phyloP scores from a whole-genome alignment of 305 asterid species.

The Solanum hybrid region DNA sequence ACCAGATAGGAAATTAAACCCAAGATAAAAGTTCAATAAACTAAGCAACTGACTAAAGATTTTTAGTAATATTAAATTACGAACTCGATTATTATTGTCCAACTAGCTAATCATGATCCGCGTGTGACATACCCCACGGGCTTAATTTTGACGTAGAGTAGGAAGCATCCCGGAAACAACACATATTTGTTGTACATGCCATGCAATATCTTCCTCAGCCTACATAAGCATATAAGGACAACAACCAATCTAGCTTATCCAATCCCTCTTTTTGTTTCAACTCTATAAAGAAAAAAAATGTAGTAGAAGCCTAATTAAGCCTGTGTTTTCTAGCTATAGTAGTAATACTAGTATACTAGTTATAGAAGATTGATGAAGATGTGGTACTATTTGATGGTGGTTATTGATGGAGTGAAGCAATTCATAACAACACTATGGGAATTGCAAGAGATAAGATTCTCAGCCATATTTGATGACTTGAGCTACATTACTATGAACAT shows the following conservation, averaged over 20 bases:
- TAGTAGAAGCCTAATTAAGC: not conserved
- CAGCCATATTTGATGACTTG: slow-evolving; percentile 18
- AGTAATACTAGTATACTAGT: not conserved
- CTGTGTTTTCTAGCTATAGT: not conserved
- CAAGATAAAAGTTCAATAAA: too few relatives aligned
- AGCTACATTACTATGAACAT: slow-evolving; percentile 8
- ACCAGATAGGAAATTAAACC: too few relatives aligned
- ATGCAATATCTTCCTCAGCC: not conserved
- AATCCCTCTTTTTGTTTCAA: not conserved
- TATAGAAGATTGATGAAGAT: not conserved
- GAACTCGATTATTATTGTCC: not conserved
- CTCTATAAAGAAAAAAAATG: not conserved
- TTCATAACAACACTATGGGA: slow-evolving; percentile 18
- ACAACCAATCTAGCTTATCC: not conserved
- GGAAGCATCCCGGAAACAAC: slow-evolving; percentile 22
- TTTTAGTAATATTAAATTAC: too few relatives aligned
- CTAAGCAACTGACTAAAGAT: too few relatives aligned
- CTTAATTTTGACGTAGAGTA: not conserved
- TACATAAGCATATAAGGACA: not conserved
- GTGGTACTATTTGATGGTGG: slow-evolving; percentile 8
- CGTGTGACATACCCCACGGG: not conserved
- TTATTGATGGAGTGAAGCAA: slow-evolving; percentile 11
- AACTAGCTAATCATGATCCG: not conserved
- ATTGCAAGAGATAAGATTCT: slow-evolving; percentile 22
- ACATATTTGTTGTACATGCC: not conserved